Percentiles rank a stretch among this genome's conserved stretches.
phyloP scores from a whole-genome alignment of 257 asterid species.

The Verbena officinalis region DNA sequence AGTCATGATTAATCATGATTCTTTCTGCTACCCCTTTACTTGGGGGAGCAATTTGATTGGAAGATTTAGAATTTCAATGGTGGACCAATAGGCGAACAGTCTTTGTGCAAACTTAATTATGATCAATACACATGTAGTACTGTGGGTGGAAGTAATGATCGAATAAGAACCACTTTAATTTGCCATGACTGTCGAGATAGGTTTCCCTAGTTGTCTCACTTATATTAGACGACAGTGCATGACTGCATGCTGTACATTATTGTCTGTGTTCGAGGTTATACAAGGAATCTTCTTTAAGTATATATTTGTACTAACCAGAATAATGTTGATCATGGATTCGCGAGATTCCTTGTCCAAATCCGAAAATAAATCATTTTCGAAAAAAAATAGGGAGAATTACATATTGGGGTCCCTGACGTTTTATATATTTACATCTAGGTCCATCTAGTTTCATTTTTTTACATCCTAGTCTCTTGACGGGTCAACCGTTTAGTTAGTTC shows the following conservation, averaged over 20 bases:
- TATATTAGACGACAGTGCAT: slow-evolving; percentile 10
- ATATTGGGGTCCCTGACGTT: too few species aligned
- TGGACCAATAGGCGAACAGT: slow-evolving; percentile 26
- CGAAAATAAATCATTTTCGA: not conserved
- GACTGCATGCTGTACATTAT: too few species aligned
- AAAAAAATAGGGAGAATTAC: too few species aligned
- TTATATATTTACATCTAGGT: too few species aligned
- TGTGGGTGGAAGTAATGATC: not conserved
- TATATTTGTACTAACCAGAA: not conserved
- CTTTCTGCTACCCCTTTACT: not conserved
- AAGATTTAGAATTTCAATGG: slow-evolving; percentile 1
- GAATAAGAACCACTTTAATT: slow-evolving; percentile 28
- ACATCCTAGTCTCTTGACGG: too few species aligned
- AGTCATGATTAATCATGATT: too few species aligned
- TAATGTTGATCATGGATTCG: not conserved
- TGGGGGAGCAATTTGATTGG: slow-evolving; percentile 12
- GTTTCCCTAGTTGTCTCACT: slow-evolving; percentile 4
- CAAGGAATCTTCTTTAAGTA: not conserved
- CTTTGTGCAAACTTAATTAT: too few species aligned
- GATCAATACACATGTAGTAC: too few species aligned
- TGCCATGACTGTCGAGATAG: slow-evolving; percentile 31
- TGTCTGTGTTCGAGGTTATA: not conserved
- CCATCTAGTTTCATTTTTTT: too few species aligned
- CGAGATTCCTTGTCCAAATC: slow-evolving; percentile 4
- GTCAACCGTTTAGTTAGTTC: too few species aligned